Base-by-base conservation (phyloP, 1,139 yeast genomes). In the Geotrichum armillariae region DNA sequence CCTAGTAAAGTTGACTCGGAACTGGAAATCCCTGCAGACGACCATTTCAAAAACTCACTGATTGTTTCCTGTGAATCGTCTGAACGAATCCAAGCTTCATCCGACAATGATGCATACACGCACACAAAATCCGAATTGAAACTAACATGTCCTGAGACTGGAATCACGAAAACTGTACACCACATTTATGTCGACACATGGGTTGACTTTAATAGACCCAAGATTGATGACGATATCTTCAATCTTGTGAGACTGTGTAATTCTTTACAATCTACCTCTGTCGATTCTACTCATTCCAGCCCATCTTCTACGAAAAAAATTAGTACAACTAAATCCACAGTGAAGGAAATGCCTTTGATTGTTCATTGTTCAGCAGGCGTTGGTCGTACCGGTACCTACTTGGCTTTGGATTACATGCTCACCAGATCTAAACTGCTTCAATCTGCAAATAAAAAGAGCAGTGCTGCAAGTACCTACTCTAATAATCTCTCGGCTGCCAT, bases 281-380 rank as follows among this genome's bases (percentile, higher is more conserved):
- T 8, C 9, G 32, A 12, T 18, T 20, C 32, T 11, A 20, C 2
- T 6, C n/a, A 9, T 14, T 14, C 41, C 3, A 9, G 16, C 8
- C 18, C 18, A 6, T 7, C 42, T 21, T 27, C 23, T 16, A 16
- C 38, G 1, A 40, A 31, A 12, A 31, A 31, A 11, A 23, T 11
- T n/a, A 11, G 16, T 5, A 2, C 16, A 14, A 31, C 22, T 9
- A 32, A 14, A 5, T 21, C 8, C 12, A 23, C 41, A 2, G 18
- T 18, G 5, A 29, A 31, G 8, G 23, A 22, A 35, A 37, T 41
- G 43, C 74, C 29, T 79, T 56, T 75, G 21, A 62, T 78, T 17
- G 83, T 85, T 1, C 95, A 86, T 63, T 86, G 95, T 60, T 84
- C 93, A 1, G 95, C 95, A 0, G 95, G 95, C 0, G 90, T 87